Base-by-base conservation (phyloP, 2,329 filamentous ascomycete genomes). In the Cyanodermella asteris region DNA sequence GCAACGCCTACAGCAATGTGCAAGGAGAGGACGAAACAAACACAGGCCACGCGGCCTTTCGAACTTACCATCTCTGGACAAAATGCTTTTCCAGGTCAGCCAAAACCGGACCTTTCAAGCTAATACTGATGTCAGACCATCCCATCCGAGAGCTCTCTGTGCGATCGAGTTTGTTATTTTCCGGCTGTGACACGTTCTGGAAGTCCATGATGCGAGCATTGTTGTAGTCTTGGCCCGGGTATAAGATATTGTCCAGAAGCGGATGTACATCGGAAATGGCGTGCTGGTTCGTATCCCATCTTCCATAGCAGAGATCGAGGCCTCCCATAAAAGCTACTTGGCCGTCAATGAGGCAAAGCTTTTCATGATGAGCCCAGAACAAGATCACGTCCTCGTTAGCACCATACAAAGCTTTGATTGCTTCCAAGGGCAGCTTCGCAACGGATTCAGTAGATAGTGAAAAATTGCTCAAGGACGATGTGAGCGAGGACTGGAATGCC, bases 311-410 rank as follows among this genome's bases (percentile, higher is more conserved):
- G 39, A 91, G 57, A 47, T 91, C 81, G 2, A 91, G 54, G 12
- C 81, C 82, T 24, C 80, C 81, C 81, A 91, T 91, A 43, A 93
- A 91, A 3, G 72, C 80, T 28, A 72, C 56, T 7, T 59, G 57
- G n/a, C 72, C 66, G 43, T 93, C 81, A 10, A 93, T 53, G 2
- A 91, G 44, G 36, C 77, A 78, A 1, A 91, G 61, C 49, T 93
- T 93, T 50, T 93, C 81, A 38, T 91, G 81, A 38, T 91, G 81
- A 3, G 80, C 78, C 81, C 81, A 91, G 49, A 78, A 91, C 1
- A 91, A 52, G 7, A 91, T 73, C 2, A 81, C 66, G 36, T 75
- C 80, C 16, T 81, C 75, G 17, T 67, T 67, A 24, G 76, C 72
- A 27, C 82, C 82, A 40, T 91, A 91, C 1, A 91, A 49, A 1